Percentiles rank a stretch among this genome's conserved stretches.
Conservation (phyloP, 345 rosid species). For the Trapa incisa region DNA sequence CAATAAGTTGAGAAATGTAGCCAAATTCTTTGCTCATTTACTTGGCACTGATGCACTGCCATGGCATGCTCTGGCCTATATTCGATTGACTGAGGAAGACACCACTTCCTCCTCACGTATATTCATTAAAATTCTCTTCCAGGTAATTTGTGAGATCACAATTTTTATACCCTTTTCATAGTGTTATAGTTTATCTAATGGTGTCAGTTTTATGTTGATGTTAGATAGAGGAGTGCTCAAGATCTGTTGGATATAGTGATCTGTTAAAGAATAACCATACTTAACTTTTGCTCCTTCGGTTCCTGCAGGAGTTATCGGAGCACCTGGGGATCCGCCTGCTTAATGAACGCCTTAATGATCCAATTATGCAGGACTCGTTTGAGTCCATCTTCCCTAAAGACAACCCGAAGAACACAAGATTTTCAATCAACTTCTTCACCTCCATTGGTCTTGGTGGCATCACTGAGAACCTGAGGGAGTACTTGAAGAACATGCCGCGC, state of each 20-base stretch:
- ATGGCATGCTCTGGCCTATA: constrained; percentile 85
- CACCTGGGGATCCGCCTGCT: constrained; percentile 75
- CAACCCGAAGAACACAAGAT: constrained; percentile 85
- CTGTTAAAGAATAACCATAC: too few species aligned
- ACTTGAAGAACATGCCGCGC: constrained; percentile 88
- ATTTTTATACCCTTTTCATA: not conserved
- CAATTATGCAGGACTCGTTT: constrained; percentile 60
- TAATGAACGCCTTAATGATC: constrained; percentile 70
- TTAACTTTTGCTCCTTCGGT: not conserved
- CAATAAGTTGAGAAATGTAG: constrained; percentile 78
- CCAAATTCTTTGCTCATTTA: constrained; percentile 88
- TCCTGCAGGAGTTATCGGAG: constrained; percentile 76
- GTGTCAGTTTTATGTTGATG: not conserved
- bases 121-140: constrained; percentile 91
- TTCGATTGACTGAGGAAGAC: constrained; percentile 82
- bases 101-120: constrained; percentile 89
- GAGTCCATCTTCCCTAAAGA: constrained; percentile 85
- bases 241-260: too few species aligned
- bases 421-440: constrained; percentile 88
- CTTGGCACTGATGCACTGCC: constrained; percentile 88
- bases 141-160: constrained; percentile 26
- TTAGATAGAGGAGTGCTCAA: too few species aligned
- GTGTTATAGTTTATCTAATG: not conserved
- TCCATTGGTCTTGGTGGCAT: constrained; percentile 97
- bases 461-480: constrained; percentile 79